Conservation (phyloP, 2,329 filamentous ascomycete genomes). For the Alternaria triticimaculans region DNA sequence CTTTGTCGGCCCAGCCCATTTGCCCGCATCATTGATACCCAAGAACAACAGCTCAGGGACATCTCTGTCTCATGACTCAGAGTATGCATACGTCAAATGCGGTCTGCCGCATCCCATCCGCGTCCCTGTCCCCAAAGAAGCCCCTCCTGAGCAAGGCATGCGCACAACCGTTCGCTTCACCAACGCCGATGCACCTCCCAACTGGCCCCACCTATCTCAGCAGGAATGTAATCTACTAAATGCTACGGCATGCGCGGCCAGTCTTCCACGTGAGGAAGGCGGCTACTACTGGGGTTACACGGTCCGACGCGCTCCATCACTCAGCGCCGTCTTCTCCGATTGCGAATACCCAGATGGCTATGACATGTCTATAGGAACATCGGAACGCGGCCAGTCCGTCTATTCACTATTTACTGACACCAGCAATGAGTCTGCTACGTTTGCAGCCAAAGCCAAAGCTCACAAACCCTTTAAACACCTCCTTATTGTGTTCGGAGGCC, state of each 20-base stretch:
- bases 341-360: conserved; percentile 78
- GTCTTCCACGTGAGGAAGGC: conserved; percentile 72
- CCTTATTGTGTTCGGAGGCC: conserved; percentile 80
- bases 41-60: conserved; percentile 56
- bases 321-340: conserved; percentile 80
- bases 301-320: conserved; percentile 68
- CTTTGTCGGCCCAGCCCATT: conserved; percentile 53
- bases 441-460: conserved; percentile 24
- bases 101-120: conserved; percentile 57
- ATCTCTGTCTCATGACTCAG: conserved; percentile 7
- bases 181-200: conserved; percentile 46
- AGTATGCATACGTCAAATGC: conserved; percentile 56
- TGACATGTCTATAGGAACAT: conserved; percentile 82
- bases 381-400: conserved; percentile 70
- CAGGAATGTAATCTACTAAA: conserved; percentile 34
- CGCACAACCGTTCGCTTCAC: conserved; percentile 76
- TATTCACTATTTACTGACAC: conserved; percentile 40
- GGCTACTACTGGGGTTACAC: conserved; percentile 90
- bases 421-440: neutral
- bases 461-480: conserved; percentile 69
- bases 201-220: conserved; percentile 37
- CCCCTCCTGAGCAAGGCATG: conserved; percentile 69
- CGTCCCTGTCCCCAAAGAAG: conserved; percentile 57
- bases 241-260: conserved; percentile 70
- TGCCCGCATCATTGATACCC: conserved; percentile 10